Evolutionary conservation across 371 early-diverging fungal species (phyloP).

Genomic region (Polyrhizophydium stewartii): DNA sequence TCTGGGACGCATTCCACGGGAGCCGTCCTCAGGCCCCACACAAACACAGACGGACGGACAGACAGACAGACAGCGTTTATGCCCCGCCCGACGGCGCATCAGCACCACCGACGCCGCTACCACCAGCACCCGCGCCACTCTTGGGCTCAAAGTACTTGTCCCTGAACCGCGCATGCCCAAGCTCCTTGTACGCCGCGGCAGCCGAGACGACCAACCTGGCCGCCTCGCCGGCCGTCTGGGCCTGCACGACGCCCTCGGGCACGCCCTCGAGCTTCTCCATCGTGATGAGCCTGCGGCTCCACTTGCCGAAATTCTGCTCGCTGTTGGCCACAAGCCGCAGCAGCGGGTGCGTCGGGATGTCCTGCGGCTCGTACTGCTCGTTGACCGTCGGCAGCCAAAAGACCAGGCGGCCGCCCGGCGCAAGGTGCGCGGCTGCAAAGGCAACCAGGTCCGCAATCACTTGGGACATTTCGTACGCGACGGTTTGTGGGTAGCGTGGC

Average conservation of each 20-base stretch:
- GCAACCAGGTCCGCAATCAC: constrained; percentile 78
- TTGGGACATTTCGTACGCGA: constrained; percentile 90
- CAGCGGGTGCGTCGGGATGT: constrained; percentile 81
- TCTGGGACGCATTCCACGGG: too few species aligned
- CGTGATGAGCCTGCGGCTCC: constrained; percentile 90
- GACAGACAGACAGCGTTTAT: too few species aligned
- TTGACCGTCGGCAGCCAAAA: constrained; percentile 95
- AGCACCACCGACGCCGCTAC: too few species aligned
- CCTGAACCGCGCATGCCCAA: constrained; percentile 36
- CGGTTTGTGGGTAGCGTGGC: constrained; percentile 74
- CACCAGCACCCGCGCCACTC: too few species aligned
- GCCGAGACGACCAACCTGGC: neutral
- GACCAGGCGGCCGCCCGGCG: constrained; percentile 84
- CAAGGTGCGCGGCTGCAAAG: constrained; percentile 78
- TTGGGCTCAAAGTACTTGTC: constrained; percentile 28
- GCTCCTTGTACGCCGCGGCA: constrained; percentile 7
- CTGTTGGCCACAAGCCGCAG: constrained; percentile 79
- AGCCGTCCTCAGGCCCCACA: too few species aligned
- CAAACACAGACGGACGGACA: too few species aligned
- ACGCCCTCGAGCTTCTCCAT: constrained; percentile 71
- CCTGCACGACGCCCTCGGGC: neutral
- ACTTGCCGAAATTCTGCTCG: constrained; percentile 89
- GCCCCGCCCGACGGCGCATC: too few species aligned
- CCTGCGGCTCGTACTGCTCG: constrained; percentile 73
- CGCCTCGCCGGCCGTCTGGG: neutral